Evolutionary conservation across 179 eudicot species (phyloP), one percentile per base, ranked within the genome.

Genomic region (Patellifolia procumbens): DNA sequence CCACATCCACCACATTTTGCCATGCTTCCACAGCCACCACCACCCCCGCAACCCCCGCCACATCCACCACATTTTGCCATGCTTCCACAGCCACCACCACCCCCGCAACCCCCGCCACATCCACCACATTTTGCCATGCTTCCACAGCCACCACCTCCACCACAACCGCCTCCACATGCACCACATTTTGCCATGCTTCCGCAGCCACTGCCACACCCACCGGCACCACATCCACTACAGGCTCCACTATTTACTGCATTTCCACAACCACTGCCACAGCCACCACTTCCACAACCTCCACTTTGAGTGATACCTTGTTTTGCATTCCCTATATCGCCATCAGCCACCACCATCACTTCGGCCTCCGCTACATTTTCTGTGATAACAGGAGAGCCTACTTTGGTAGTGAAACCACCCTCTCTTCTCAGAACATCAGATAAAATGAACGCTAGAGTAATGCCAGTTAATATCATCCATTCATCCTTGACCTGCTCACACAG

Each of bases 401-500:
- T 75, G 24, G 73, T 2, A 4, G 60, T 46, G 1, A 90, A 84
- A 52, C 84, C 79, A 35, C 80, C 95, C 74, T 91, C 86, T 63
- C 80, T 91, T 78, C 76, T 88, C 81, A 84, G 37, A 39, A 84
- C 84, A 43, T 89, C 85, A 17, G 83, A 83, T 16, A 91, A 85
- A 53, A 94, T 89, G 66, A 86, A 85, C 55, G 90, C 82, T 56
- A 91, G 62, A 68, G 82, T 67, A 28, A 85, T 81, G 24, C 86
- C 90, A 73, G 91, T 91, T 79, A 85, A 73, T 24, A 88, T 79
- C 48, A 92, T 74, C 93, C 93, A 91, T 70, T 88, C 92, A 81
- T 93, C 94, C 68, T 79, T 81, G 39, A 86, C 93, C 99, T 95
- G 79, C 68, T 74, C 78, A 78, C 28, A 37, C 13, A 32, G 32